Base-by-base conservation (phyloP, 805 yeast species). In the Maudiozyma turicensis region DNA sequence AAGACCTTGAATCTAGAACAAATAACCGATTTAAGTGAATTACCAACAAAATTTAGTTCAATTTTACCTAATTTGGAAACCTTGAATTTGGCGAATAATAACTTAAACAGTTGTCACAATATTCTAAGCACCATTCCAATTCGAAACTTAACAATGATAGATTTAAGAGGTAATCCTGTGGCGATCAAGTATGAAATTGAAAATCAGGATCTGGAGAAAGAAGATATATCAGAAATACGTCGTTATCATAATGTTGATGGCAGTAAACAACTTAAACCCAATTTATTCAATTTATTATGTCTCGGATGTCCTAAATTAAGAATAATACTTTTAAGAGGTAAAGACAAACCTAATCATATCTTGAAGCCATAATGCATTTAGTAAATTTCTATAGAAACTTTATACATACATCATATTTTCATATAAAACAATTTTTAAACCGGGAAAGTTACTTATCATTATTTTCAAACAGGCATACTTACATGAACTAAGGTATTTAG, bases 11-110 rank as follows among this genome's bases (percentile, higher is more conserved):
- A 50, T 13, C 29, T 58, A 15, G 48, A 46, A 34, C 41, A 51
- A 39, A 52, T 53, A 10, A 48, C 44, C 26, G 59, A 56, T 2
- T 45, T 57, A 7, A 48, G 35, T 9, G 44, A 35, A 9, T 41
- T 54, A 29, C 59, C 58, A 14, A 38, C 40, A n/a, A 42, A 48
- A 30, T 48, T 55, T 8, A 42, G 52, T 1, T 11, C 40, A 32
- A 44, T 48, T 29, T 39, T 58, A 28, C 64, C 64, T 13, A 26
- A 44, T 38, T 37, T 59, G 43, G 55, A 54, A 41, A 55, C 52
- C 44, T 50, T 59, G 46, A 50, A 49, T 38, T 48, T 59, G 28
- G 51, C 58, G 8, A 45, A 52, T 34, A 59, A 59, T 44, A 50
- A 57, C 31, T 45, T 57, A n/a, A 49, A 41, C n/a, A 50, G 52